These are phyloP conservation scores for Pezicula rhizophila DNA, from an alignment of 2,329 filamentous ascomycete genomes.

Conservation along the genomic window DNA sequence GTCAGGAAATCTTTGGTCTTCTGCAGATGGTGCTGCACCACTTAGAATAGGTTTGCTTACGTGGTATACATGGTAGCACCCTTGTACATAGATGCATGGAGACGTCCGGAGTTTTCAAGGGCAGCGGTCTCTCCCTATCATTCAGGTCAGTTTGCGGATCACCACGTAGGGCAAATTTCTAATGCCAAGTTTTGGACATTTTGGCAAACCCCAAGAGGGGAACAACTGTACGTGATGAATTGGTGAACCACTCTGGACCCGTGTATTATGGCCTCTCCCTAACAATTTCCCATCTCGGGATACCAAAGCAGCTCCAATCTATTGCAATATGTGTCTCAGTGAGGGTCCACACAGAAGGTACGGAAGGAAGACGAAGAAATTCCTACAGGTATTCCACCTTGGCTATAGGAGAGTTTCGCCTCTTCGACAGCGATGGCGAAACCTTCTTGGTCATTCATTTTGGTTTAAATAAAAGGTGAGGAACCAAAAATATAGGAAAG, in stretches of 20 bases:
- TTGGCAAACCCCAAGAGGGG: not conserved
- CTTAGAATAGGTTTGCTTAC: not conserved
- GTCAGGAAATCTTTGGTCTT: not conserved
- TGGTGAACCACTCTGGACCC: conserved; percentile 65
- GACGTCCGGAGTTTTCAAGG: conserved; percentile 67
- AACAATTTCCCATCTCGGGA: conserved; percentile 63
- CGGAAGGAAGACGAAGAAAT: not conserved
- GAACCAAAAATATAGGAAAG: not conserved
- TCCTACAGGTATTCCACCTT: conserved; percentile 43
- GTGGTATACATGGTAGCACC: conserved; percentile 81
- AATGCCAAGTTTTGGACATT: not conserved
- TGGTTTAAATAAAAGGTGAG: not conserved
- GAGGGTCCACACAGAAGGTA: not conserved
- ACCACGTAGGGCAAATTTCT: not conserved
- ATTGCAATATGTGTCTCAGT: not conserved
- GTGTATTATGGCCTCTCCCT: conserved; percentile 69
- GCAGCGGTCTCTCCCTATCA: conserved; percentile 67
- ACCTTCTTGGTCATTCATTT: conserved; percentile 36
- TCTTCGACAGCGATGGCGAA: conserved; percentile 42
- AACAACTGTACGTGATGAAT: conserved; percentile 60
- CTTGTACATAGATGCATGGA: conserved; percentile 62
- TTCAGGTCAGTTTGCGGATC: not conserved
- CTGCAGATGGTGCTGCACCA: too few species aligned
- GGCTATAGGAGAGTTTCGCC: conserved; percentile 36
- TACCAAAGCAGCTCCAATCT: conserved; percentile 56